These are phyloP conservation scores for Irpex rosettiformis DNA, from an alignment of 1,284 basidiomycete genomes.

Conservation along the genomic window DNA sequence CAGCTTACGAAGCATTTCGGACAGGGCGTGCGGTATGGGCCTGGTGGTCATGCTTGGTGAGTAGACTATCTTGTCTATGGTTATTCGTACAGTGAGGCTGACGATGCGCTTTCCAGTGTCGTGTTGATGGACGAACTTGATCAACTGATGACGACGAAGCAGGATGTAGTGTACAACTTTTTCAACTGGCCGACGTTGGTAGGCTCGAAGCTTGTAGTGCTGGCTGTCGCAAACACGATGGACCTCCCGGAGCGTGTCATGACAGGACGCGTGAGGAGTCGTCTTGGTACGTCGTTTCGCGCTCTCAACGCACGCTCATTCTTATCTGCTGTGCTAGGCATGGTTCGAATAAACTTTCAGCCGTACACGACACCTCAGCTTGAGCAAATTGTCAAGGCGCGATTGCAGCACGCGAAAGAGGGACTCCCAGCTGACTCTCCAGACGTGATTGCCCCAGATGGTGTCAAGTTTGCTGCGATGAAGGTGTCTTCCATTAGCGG, in stretches of 20 bases:
- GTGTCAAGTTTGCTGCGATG: slow-evolving; percentile 87
- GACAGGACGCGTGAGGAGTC: slow-evolving; percentile 88
- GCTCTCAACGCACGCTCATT: background rate
- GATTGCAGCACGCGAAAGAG: slow-evolving; percentile 61
- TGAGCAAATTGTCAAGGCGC: slow-evolving; percentile 82
- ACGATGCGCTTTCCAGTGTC: slow-evolving; percentile 50
- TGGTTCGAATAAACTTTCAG: slow-evolving; percentile 93
- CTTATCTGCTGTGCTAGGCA: slow-evolving; percentile 52
- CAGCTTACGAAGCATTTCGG: slow-evolving; percentile 63
- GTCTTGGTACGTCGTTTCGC: slow-evolving; percentile 62
- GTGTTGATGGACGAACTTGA: slow-evolving; percentile 99
- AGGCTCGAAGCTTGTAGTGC: slow-evolving; percentile 85
- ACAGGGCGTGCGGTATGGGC: slow-evolving; percentile 50
- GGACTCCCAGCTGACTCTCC: slow-evolving; percentile 37
- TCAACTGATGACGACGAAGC: slow-evolving; percentile 92
- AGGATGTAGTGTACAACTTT: slow-evolving; percentile 99
- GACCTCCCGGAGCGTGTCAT: slow-evolving; percentile 94
- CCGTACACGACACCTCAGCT: slow-evolving; percentile 86
- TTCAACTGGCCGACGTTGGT: slow-evolving; percentile 98
- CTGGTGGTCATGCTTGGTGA: slow-evolving; percentile 70
- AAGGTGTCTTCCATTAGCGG: slow-evolving; percentile 93
- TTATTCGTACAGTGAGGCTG: too few relatives aligned
- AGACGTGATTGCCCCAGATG: slow-evolving; percentile 72
- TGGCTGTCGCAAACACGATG: slow-evolving; percentile 99
- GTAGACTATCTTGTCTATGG: too few relatives aligned